Evolutionary conservation across 441 rosid genomes (phyloP).

Genomic region (Populus hybrid): DNA sequence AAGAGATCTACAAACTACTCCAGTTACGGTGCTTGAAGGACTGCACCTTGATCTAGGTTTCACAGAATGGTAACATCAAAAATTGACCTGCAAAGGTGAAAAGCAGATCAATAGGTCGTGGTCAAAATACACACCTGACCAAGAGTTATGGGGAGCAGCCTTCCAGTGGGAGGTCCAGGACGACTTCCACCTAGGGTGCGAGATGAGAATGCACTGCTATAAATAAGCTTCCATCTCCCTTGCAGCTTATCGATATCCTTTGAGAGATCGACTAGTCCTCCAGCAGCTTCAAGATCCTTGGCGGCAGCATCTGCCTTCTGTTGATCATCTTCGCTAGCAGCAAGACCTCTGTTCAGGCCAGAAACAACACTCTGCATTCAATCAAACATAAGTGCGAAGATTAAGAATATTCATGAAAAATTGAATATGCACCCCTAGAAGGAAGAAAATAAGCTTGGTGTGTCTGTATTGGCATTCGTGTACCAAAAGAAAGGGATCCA

Average conservation of each 20-base stretch:
- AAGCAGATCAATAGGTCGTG: neutral
- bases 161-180: slow-evolving; percentile 86
- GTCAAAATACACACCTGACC: neutral
- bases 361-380: neutral
- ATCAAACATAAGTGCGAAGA: neutral
- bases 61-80: neutral
- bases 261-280: slow-evolving; percentile 65
- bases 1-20: neutral
- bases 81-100: neutral
- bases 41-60: neutral
- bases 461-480: neutral
- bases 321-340: slow-evolving; percentile 62
- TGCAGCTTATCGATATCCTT: slow-evolving; percentile 61
- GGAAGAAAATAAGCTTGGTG: neutral
- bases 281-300: slow-evolving; percentile 70
- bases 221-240: slow-evolving; percentile 86
- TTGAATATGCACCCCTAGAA: neutral
- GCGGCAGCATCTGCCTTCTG: slow-evolving; percentile 66
- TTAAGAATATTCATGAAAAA: neutral
- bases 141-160: slow-evolving; percentile 53
- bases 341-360: slow-evolving; percentile 79
- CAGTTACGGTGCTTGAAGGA: neutral
- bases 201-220: slow-evolving; percentile 79
- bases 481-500: too few species aligned
- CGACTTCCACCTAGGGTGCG: slow-evolving; percentile 80